These are phyloP conservation scores for Fusarium sp. DNA, from an alignment of 2,329 filamentous ascomycete species.

Conservation along the genomic window DNA sequence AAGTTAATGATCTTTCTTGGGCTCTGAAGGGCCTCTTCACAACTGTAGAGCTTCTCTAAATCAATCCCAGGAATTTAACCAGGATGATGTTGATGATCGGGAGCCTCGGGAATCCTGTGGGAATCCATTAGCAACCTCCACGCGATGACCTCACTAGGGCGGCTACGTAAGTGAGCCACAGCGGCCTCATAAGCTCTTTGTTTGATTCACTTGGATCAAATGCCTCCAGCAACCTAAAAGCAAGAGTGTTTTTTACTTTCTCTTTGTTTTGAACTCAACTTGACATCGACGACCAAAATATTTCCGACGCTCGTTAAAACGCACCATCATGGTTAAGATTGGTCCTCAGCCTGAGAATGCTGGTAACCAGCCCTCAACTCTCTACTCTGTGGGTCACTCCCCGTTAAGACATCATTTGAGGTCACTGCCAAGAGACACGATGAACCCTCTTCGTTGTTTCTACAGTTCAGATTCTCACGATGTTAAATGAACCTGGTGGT, in stretches of 20 bases:
- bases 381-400: conserved; percentile 42
- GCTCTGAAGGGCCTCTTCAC: neutral
- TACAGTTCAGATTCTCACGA: neutral
- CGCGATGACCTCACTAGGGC: conserved; percentile 40
- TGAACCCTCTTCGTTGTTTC: neutral
- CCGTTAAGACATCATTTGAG: conserved; percentile 1
- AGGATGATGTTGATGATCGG: conserved; percentile 22
- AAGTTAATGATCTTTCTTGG: too few relatives aligned
- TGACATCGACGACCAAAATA: neutral
- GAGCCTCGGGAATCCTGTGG: conserved; percentile 25
- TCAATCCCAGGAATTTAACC: conserved; percentile 2
- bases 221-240: neutral
- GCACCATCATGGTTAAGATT: conserved; percentile 20
- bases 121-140: conserved; percentile 5
- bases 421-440: neutral
- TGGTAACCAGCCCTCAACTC: conserved; percentile 33
- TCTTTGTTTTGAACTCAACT: neutral
- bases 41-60: neutral
- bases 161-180: conserved; percentile 37
- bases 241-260: neutral
- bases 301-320: neutral
- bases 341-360: conserved; percentile 9
- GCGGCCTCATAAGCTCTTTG: conserved; percentile 14
- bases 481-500: neutral
- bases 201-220: conserved; percentile 12